A percentile compares a stretch with the other conserved stretches of the same genome.
These are phyloP conservation scores for Solanum sitiens DNA, from an alignment of 257 asterid species.

Conservation along the genomic window DNA sequence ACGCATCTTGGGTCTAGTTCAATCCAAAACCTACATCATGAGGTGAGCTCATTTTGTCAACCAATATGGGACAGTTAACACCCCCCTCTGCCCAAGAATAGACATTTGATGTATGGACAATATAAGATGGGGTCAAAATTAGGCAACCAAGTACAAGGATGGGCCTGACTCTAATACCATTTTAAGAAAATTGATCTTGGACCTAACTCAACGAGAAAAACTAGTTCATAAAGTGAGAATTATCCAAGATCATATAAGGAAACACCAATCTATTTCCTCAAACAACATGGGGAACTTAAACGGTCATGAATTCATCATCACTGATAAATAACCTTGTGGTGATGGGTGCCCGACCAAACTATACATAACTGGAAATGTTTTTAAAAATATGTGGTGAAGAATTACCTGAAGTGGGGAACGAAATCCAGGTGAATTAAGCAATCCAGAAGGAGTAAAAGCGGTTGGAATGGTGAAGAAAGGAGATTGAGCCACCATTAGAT, in stretches of 20 bases:
- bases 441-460: conserved; percentile 67
- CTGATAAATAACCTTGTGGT: neutral
- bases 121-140: neutral
- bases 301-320: neutral
- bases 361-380: neutral
- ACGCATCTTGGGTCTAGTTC: neutral
- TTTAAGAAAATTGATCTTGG: neutral
- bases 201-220: neutral
- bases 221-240: neutral
- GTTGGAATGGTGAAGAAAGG: conserved; percentile 65
- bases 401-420: conserved; percentile 81
- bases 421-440: conserved; percentile 80
- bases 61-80: neutral
- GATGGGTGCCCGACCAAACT: neutral
- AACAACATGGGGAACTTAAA: neutral
- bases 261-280: neutral
- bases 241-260: neutral
- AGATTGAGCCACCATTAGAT: conserved; percentile 53
- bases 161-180: neutral
- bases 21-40: neutral
- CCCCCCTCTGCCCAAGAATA: neutral
- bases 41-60: neutral
- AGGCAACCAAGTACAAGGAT: neutral
- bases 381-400: neutral
- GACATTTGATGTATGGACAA: neutral